Evolutionary conservation across 805 yeast genomes (phyloP).

Genomic region (Candida oleophila): DNA sequence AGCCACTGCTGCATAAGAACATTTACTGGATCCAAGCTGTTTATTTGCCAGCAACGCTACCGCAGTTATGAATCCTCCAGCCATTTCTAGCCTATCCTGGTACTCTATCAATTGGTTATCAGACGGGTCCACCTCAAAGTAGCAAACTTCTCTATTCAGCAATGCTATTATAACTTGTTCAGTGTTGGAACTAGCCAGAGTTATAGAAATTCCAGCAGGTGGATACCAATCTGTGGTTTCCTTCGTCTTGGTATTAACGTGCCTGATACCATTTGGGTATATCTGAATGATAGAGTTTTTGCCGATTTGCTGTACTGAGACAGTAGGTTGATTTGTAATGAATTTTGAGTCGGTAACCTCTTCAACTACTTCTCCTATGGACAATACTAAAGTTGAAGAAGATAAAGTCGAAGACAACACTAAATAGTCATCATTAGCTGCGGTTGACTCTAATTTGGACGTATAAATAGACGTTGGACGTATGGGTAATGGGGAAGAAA

Average conservation of each 20-base stretch:
- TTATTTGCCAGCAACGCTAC: slow-evolving; percentile 48
- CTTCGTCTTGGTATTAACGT: slow-evolving; percentile 31
- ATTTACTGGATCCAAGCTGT: slow-evolving; percentile 36
- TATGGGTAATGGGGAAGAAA: slow-evolving; percentile 73
- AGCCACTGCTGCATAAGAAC: slow-evolving; percentile 67
- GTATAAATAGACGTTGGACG: slow-evolving; percentile 64
- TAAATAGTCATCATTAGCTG: slow-evolving; percentile 58
- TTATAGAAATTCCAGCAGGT: slow-evolving; percentile 70
- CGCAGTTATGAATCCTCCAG: slow-evolving; percentile 48
- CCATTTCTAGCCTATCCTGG: slow-evolving; percentile 56
- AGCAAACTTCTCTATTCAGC: slow-evolving; percentile 71
- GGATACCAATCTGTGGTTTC: slow-evolving; percentile 69
- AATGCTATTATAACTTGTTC: slow-evolving; percentile 71
- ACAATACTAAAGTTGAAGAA: slow-evolving; percentile 68
- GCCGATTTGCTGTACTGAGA: slow-evolving; percentile 72
- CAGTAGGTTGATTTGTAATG: slow-evolving; percentile 54
- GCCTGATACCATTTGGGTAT: slow-evolving; percentile 67
- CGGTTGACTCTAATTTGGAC: slow-evolving; percentile 44
- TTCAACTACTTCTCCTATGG: slow-evolving; percentile 78
- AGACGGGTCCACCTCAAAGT: slow-evolving; percentile 70
- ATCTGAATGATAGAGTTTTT: slow-evolving; percentile 64
- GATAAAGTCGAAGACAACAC: slow-evolving; percentile 56
- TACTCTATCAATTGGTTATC: slow-evolving; percentile 70
- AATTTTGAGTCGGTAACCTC: slow-evolving; percentile 70
- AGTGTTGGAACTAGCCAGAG: slow-evolving; percentile 59